A percentile compares a stretch with the other conserved stretches of the same genome.
These are phyloP conservation scores for Cytidiella melzeri DNA, from an alignment of 768 basidiomycete species.

Conservation along the genomic window DNA sequence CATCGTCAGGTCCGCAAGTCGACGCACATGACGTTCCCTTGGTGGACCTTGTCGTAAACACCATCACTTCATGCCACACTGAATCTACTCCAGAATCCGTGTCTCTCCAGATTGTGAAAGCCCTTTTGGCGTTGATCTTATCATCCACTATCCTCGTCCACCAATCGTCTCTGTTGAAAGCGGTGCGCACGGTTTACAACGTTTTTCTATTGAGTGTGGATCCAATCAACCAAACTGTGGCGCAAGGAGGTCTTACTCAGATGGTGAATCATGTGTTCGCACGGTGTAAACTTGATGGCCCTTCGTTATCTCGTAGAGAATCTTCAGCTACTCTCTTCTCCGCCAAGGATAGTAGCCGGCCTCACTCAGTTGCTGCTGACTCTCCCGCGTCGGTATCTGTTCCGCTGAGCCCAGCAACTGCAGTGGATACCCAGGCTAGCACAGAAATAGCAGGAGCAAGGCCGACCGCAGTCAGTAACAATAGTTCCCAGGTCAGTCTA, in stretches of 20 bases:
- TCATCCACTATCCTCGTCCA: slow-evolving; percentile 86
- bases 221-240: slow-evolving; percentile 93
- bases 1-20: slow-evolving; percentile 40
- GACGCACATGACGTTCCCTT: slow-evolving; percentile 56
- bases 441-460: slow-evolving; percentile 10
- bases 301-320: slow-evolving; percentile 14
- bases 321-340: slow-evolving; percentile 16
- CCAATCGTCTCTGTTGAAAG: slow-evolving; percentile 92
- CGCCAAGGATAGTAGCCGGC: slow-evolving; percentile 5
- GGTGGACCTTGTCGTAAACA: slow-evolving; percentile 90
- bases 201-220: slow-evolving; percentile 90
- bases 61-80: slow-evolving; percentile 87
- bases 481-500: neutral
- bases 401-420: slow-evolving; percentile 10
- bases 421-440: neutral
- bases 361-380: slow-evolving; percentile 13
- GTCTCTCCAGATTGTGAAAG: slow-evolving; percentile 95
- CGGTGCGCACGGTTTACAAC: slow-evolving; percentile 97
- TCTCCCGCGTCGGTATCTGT: slow-evolving; percentile 13
- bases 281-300: slow-evolving; percentile 47
- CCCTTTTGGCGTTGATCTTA: slow-evolving; percentile 81
- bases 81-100: slow-evolving; percentile 87
- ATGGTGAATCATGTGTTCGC: slow-evolving; percentile 97
- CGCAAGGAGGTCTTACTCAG: slow-evolving; percentile 95
- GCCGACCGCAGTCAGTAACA: slow-evolving; percentile 9